These are phyloP conservation scores for Singerocomus inundabilis DNA, from an alignment of 1,284 basidiomycete species.

Conservation along the genomic window DNA sequence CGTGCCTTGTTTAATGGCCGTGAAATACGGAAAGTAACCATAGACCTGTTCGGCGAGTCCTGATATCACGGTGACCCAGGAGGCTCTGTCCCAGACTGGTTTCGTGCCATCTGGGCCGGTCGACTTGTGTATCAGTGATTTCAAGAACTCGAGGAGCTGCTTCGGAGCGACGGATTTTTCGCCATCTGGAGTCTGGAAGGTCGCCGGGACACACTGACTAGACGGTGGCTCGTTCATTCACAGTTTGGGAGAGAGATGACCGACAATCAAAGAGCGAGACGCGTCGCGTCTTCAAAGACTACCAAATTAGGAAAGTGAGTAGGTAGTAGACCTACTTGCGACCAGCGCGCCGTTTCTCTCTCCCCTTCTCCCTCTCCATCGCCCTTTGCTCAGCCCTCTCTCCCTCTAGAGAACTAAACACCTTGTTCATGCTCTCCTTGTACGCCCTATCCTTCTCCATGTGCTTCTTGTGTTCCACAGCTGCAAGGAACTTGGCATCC, in stretches of 20 bases:
- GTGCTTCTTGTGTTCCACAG: conserved; percentile 82
- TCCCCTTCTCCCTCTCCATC: conserved; percentile 79
- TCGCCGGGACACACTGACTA: conserved; percentile 33
- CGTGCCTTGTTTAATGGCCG: conserved; percentile 46
- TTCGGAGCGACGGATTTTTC: conserved; percentile 39
- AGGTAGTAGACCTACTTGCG: conserved; percentile 45
- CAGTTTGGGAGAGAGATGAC: neutral
- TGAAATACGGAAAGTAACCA: conserved; percentile 45
- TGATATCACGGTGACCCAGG: conserved; percentile 45
- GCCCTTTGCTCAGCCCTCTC: conserved; percentile 96
- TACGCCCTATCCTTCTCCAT: conserved; percentile 81
- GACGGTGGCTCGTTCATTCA: conserved; percentile 27
- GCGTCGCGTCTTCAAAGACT: conserved; percentile 9
- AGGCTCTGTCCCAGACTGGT: conserved; percentile 29
- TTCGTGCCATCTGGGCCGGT: conserved; percentile 27
- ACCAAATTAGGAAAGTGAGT: conserved; percentile 11
- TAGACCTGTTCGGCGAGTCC: conserved; percentile 54
- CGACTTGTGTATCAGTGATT: conserved; percentile 39
- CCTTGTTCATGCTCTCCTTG: conserved; percentile 78
- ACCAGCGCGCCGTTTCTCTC: conserved; percentile 74
- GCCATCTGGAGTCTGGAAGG: conserved; percentile 40
- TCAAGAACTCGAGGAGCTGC: conserved; percentile 46
- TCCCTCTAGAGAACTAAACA: conserved; percentile 78
- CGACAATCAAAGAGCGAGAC: neutral
- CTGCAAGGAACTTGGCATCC: conserved; percentile 91